These are phyloP conservation scores for Phytophthora crassamura DNA, from an alignment of 352 stramenopile species.

Conservation along the genomic window DNA sequence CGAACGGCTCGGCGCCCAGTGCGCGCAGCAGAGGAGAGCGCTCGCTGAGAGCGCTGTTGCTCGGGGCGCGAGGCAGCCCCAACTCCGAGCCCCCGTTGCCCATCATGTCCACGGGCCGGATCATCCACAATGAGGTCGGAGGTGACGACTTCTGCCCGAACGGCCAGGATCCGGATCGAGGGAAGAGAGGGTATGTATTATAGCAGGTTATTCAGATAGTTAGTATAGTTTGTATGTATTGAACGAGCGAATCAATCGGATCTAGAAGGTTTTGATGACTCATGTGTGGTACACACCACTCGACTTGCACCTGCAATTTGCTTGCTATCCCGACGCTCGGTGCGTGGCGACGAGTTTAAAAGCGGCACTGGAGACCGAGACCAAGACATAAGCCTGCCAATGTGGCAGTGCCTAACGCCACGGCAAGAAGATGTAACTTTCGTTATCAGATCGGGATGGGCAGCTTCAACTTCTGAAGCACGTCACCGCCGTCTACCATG, in stretches of 20 bases:
- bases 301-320: no score
- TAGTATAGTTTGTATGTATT: no score
- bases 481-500: slow-evolving; percentile 11
- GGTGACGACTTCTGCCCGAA: background rate
- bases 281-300: background rate
- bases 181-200: background rate
- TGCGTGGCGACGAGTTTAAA: no score
- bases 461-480: slow-evolving; percentile 1
- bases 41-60: slow-evolving; percentile 48
- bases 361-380: no score
- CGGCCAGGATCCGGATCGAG: background rate
- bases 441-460: slow-evolving; percentile 33
- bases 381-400: no score
- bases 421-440: no score
- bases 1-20: slow-evolving; percentile 57
- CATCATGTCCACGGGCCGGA: slow-evolving; percentile 40
- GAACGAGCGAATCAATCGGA: no score
- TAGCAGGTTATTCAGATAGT: background rate
- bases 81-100: slow-evolving; percentile 32
- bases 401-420: no score
- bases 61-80: slow-evolving; percentile 30
- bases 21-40: slow-evolving; percentile 73
- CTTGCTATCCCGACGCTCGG: no score
- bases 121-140: slow-evolving; percentile 32
- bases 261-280: no score